Conservation (phyloP, 192 early-diverging fungal genomes). For the Backusella parvicylindrica region DNA sequence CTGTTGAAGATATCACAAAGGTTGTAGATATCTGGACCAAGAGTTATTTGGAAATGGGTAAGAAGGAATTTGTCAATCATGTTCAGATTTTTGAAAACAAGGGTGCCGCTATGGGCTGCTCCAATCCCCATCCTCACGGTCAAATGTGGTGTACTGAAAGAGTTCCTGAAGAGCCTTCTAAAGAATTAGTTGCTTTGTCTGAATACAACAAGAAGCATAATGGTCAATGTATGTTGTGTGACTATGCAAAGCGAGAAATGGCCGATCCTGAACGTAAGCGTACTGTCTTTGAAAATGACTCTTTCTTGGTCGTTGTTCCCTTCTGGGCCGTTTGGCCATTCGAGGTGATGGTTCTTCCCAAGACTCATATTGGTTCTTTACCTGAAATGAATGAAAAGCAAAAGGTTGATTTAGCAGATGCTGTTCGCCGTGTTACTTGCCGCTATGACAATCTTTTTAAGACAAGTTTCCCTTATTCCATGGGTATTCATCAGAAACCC, state of each 20-base stretch:
- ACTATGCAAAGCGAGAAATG: constrained; percentile 66
- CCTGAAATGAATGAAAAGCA: constrained; percentile 48
- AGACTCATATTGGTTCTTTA: constrained; percentile 58
- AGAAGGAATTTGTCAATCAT: constrained; percentile 59
- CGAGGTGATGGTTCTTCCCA: constrained; percentile 83
- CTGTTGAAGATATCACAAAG: constrained; percentile 49
- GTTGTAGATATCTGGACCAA: constrained; percentile 77
- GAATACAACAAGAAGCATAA: constrained; percentile 56
- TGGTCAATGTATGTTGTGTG: constrained; percentile 72
- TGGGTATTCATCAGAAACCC: constrained; percentile 92
- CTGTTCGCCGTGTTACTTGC: constrained; percentile 70
- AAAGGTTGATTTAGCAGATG: constrained; percentile 67
- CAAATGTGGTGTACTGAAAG: constrained; percentile 89
- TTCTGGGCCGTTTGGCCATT: constrained; percentile 98
- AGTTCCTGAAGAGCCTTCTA: constrained; percentile 76
- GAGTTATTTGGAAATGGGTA: constrained; percentile 51
- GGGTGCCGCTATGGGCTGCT: constrained; percentile 95
- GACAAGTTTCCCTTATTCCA: constrained; percentile 92
- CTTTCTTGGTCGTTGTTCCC: constrained; percentile 82
- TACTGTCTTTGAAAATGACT: constrained; percentile 74
- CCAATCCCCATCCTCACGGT: constrained; percentile 94
- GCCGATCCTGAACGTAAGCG: constrained; percentile 45
- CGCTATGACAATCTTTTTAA: constrained; percentile 93
- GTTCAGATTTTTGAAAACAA: constrained; percentile 99
- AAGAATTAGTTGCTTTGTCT: constrained; percentile 67